phyloP scores from a whole-genome alignment of 352 stramenopile genomes.

The Phytophthora sansomeana region DNA sequence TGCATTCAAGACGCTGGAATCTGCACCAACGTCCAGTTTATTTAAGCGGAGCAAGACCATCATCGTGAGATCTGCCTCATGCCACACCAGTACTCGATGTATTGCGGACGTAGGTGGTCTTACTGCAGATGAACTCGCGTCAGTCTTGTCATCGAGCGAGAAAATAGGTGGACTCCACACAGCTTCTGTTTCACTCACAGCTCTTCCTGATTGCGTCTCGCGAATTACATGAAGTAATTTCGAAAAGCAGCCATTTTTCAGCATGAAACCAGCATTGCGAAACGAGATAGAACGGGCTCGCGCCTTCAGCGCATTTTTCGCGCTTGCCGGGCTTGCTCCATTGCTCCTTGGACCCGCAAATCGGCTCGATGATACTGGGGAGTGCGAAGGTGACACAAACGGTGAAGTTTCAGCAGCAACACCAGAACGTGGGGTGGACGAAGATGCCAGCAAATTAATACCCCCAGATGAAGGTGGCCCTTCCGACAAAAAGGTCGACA shows the following conservation, averaged over 20 bases:
- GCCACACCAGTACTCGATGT: conserved; percentile 50
- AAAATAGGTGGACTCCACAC: conserved; percentile 60
- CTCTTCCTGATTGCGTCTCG: conserved; percentile 11
- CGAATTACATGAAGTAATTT: conserved; percentile 32
- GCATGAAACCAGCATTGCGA: conserved; percentile 61
- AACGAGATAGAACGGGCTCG: conserved; percentile 51
- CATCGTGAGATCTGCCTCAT: conserved; percentile 63
- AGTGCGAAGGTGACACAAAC: conserved; percentile 29
- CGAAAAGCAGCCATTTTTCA: conserved; percentile 58
- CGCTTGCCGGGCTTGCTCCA: conserved; percentile 5
- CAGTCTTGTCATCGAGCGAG: not conserved
- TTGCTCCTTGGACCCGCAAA: conserved; percentile 13
- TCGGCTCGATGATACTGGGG: conserved; percentile 22
- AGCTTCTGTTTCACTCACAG: conserved; percentile 31
- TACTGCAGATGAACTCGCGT: not conserved
- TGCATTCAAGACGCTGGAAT: conserved; percentile 2
- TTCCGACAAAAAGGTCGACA: conserved; percentile 51
- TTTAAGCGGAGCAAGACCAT: conserved; percentile 41
- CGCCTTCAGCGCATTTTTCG: conserved; percentile 38
- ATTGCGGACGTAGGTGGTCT: conserved; percentile 2
- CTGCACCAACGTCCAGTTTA: not conserved
- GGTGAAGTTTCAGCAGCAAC: conserved; percentile 16
- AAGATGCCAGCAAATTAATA: conserved; percentile 10
- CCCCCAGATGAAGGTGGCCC: conserved; percentile 7
- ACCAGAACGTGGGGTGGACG: conserved; percentile 16